Conservation (phyloP, 1,139 yeast species). For the Pichiaceae sp. region DNA sequence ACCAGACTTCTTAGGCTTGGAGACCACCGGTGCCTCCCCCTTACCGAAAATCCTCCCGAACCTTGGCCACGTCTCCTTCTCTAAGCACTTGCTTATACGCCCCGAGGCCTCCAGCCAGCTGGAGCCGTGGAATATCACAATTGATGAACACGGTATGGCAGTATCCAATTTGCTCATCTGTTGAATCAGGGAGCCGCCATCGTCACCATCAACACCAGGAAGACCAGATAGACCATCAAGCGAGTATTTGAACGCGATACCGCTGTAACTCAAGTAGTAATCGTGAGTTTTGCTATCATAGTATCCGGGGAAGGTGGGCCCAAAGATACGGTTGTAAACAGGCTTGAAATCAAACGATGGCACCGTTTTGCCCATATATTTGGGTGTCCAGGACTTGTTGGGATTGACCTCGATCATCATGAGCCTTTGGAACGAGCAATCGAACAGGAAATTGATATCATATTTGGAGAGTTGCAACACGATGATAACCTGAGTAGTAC, state of each 20-base stretch:
- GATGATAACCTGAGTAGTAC: constrained; percentile 17
- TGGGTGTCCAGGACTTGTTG: constrained; percentile 5
- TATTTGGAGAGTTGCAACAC: constrained; percentile 16
- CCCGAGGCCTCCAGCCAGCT: constrained; percentile 9
- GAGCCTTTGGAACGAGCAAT: constrained; percentile 32
- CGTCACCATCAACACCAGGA: too few species aligned
- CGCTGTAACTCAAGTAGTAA: constrained; percentile 46
- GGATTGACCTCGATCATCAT: constrained; percentile 36
- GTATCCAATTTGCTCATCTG: constrained; percentile 25
- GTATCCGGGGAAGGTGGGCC: constrained; percentile 55
- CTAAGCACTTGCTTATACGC: too few species aligned
- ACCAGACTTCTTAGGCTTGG: too few species aligned
- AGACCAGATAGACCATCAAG: too few species aligned
- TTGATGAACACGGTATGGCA: constrained; percentile 31
- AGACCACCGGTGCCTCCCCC: too few species aligned
- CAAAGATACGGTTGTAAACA: constrained; percentile 49
- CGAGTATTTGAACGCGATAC: constrained; percentile 44
- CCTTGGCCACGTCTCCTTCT: too few species aligned
- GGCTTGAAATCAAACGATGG: constrained; percentile 28
- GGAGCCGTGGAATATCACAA: constrained; percentile 30
- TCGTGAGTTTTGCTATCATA: constrained; percentile 6
- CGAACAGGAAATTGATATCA: constrained; percentile 31
- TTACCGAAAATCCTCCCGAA: too few species aligned
- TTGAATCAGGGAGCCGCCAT: constrained; percentile 19
- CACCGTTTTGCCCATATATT: constrained; percentile 13